Evolutionary conservation across 306 rosid genomes (phyloP), one percentile per base, ranked within the genome.

Genomic region (Cucurbita moschata): DNA sequence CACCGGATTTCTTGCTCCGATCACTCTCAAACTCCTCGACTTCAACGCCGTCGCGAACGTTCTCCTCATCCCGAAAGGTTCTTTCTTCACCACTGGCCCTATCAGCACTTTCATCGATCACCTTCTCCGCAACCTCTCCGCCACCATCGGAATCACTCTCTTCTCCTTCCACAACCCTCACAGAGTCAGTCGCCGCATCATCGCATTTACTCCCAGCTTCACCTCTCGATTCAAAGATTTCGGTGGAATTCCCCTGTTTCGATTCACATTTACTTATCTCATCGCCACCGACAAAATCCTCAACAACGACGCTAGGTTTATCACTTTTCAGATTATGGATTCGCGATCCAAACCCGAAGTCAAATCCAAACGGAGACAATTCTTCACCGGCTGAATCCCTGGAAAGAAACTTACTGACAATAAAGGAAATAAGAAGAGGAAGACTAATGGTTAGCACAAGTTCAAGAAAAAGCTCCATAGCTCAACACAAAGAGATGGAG

Each of bases 381-480:
- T 69, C 39, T 12, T 76, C 86, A 30, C 64, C 59, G 57, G 59
- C 43, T 2, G 85, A 51, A 63, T 53, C 57, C 76, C 49, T 13
- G 23, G 88, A 78, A 8, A 79, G 16, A 52, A 87, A 74, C 78
- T 76, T 81, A 42, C 79, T 61, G 64, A 89, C 44, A 77, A 82
- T 3, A 67, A 80, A 39, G 8, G 82, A 84, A 63, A 89, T 78
- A 18, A 81, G 60, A 76, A 84, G 76, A 51, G 87, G 83, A 67
- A 87, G 43, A 54, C 52, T 78, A 72, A 85, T 58, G 49, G 87
- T 83, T 11, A 82, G 54, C 9, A 73, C 73, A 61, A 87, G 72
- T 4, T 87, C 86, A 64, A 73, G 79, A 16, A 89, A 72, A 55
- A 85, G 47, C 79, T 85, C 92, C 92, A 89, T 87, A 71, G 68